Conservation (phyloP, 2,329 filamentous ascomycete species). For the Tympanopsis confertula region DNA sequence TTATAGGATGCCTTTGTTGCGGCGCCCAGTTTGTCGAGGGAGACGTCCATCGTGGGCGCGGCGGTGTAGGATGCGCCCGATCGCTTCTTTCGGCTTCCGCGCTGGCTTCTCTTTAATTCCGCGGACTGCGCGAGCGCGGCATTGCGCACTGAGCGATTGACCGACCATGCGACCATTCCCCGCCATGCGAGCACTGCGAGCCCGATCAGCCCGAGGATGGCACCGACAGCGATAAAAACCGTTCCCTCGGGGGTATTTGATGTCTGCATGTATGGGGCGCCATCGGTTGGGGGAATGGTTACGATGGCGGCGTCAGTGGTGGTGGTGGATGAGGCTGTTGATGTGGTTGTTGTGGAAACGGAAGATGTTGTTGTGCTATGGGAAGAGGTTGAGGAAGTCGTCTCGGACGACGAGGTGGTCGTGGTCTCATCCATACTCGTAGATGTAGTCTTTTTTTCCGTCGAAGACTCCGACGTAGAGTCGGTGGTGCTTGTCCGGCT, state of each 20-base stretch:
- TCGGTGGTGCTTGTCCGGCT: not conserved
- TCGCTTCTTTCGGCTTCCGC: not conserved
- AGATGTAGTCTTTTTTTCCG: not conserved
- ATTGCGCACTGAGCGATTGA: not conserved
- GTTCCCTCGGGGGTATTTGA: not conserved
- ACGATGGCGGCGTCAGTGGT: not conserved
- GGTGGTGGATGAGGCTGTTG: not conserved
- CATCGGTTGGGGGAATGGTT: not conserved
- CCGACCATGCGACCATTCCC: not conserved
- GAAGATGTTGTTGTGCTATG: not conserved
- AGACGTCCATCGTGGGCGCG: not conserved
- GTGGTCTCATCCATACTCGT: not conserved
- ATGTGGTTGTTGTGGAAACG: not conserved
- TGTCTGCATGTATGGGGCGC: not conserved
- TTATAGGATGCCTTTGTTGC: not conserved
- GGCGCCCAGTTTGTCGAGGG: not conserved
- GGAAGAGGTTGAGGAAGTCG: not conserved
- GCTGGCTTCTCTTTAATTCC: not conserved
- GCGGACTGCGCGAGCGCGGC: not conserved
- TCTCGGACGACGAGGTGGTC: not conserved
- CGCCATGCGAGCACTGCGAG: slow-evolving; percentile 1
- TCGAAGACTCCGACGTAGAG: not conserved
- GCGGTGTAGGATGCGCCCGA: not conserved
- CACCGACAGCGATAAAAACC: not conserved
- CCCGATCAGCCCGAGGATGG: not conserved